These are phyloP conservation scores for Patellifolia procumbens DNA, from an alignment of 179 eudicot species.

Conservation along the genomic window DNA sequence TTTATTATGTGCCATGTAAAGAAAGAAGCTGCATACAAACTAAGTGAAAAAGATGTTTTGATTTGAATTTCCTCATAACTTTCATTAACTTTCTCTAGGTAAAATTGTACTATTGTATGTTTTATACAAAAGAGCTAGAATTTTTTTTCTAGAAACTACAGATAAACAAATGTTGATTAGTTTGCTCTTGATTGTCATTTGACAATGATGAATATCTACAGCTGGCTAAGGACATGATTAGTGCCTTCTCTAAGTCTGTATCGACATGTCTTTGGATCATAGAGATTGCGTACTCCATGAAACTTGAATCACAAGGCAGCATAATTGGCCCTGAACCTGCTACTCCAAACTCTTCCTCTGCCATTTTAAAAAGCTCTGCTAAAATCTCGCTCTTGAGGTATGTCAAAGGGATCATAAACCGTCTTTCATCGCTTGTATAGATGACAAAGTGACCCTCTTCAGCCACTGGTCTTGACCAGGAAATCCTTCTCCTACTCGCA, in stretches of 20 bases:
- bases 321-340: constrained; percentile 11
- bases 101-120: neutral
- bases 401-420: constrained; percentile 30
- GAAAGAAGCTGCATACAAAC: neutral
- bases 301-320: constrained; percentile 19
- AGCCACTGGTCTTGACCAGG: neutral
- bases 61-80: neutral
- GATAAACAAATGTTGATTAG: neutral
- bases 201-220: neutral
- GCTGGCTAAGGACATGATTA: constrained; percentile 5
- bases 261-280: constrained; percentile 5
- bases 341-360: constrained; percentile 37
- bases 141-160: neutral
- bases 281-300: constrained; percentile 32
- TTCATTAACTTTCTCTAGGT: neutral
- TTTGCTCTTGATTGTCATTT: neutral
- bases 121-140: neutral
- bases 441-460: constrained; percentile 16
- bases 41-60: neutral
- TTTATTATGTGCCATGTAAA: neutral
- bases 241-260: constrained; percentile 26
- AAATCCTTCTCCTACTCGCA: neutral
- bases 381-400: constrained; percentile 32
- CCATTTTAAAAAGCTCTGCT: constrained; percentile 41
- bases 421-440: constrained; percentile 9